A percentile compares a stretch with the other conserved stretches of the same genome.
Conservation (phyloP, 306 rosid species). For the Chamaecrista fasciculata region DNA sequence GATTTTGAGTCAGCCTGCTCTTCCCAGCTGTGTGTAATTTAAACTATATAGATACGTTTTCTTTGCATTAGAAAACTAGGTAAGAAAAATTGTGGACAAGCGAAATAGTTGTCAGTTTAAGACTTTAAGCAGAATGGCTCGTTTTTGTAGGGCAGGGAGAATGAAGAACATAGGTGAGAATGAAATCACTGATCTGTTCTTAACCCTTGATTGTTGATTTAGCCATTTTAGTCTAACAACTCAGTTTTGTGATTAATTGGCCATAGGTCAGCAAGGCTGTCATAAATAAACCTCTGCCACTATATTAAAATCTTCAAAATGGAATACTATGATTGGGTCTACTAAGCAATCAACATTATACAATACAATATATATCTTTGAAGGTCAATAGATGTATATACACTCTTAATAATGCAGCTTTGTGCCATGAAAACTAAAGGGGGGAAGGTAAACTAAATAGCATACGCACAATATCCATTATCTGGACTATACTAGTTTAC, state of each 20-base stretch:
- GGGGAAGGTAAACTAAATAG: too few relatives aligned
- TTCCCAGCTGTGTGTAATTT: conserved; percentile 6
- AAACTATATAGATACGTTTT: background rate
- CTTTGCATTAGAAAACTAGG: too few relatives aligned
- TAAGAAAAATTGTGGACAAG: background rate
- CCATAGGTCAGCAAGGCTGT: background rate
- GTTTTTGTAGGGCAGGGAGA: background rate
- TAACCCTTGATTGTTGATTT: background rate
- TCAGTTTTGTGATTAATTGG: background rate
- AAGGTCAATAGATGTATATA: background rate
- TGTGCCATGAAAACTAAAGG: background rate
- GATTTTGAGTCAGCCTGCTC: conserved; percentile 29
- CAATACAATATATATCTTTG: background rate
- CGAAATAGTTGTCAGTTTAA: too few relatives aligned
- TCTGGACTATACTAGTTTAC: conserved; percentile 35
- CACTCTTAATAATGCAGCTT: conserved; percentile 22
- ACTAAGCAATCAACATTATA: background rate
- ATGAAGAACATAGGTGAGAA: background rate
- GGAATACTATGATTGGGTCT: background rate
- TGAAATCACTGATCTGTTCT: background rate
- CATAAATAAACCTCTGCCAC: background rate
- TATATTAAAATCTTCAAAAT: background rate
- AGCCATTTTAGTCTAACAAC: background rate
- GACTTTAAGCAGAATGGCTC: background rate
- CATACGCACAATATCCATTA: background rate